A percentile compares a stretch with the other conserved stretches of the same genome.
These are phyloP conservation scores for Pythium aquatile DNA, from an alignment of 352 stramenopile species.

Conservation along the genomic window DNA sequence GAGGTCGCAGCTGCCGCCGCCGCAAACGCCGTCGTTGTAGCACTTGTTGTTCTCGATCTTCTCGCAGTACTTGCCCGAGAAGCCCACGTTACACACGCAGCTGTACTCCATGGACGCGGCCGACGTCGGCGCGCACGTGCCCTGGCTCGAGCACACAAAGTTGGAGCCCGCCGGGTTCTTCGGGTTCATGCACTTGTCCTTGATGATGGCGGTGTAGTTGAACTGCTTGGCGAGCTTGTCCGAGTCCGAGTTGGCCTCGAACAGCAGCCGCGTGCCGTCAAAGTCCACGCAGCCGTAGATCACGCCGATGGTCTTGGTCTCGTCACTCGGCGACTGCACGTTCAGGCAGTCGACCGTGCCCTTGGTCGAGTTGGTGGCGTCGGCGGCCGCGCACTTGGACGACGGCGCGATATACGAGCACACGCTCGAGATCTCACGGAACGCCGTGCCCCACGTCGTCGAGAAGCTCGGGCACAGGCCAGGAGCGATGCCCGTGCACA, in stretches of 20 bases:
- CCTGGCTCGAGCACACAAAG: slow-evolving; percentile 75
- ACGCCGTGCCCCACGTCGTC: slow-evolving; percentile 58
- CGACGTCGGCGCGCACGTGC: slow-evolving; percentile 53
- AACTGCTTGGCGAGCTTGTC: slow-evolving; percentile 47
- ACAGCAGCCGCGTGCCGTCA: slow-evolving; percentile 58
- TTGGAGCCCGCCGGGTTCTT: slow-evolving; percentile 43
- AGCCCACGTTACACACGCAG: slow-evolving; percentile 73
- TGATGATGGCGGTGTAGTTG: slow-evolving; percentile 61
- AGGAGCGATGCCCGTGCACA: slow-evolving; percentile 56
- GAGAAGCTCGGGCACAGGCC: slow-evolving; percentile 76
- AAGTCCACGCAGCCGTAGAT: slow-evolving; percentile 85
- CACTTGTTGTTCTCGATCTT: slow-evolving; percentile 74
- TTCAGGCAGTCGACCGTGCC: slow-evolving; percentile 34
- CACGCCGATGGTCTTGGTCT: slow-evolving; percentile 35
- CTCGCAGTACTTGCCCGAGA: slow-evolving; percentile 76
- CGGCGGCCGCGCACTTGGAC: neutral
- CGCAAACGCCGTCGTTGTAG: slow-evolving; percentile 60
- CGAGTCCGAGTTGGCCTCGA: slow-evolving; percentile 47
- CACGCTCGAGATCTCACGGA: slow-evolving; percentile 64
- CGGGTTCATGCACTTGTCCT: slow-evolving; percentile 56
- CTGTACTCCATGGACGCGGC: slow-evolving; percentile 50
- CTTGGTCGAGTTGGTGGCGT: slow-evolving; percentile 27
- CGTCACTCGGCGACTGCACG: slow-evolving; percentile 22
- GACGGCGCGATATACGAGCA: slow-evolving; percentile 38
- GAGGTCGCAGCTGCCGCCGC: slow-evolving; percentile 65